Conservation (phyloP, 2,329 filamentous ascomycete genomes). For the Thielaviopsis ethacetica region DNA sequence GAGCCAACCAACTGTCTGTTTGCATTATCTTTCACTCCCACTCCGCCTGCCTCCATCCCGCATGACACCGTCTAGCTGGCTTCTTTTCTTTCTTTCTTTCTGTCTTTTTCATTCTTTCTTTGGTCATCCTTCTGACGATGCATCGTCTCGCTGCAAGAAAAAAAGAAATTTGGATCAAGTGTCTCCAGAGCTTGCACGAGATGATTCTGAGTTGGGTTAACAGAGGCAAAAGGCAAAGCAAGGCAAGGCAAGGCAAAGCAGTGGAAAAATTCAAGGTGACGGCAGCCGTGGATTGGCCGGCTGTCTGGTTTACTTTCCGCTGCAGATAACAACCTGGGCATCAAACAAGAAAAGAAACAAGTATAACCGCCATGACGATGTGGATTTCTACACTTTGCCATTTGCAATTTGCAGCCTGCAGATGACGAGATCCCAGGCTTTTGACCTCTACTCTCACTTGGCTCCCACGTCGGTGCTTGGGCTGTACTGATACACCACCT, state of each 20-base stretch:
- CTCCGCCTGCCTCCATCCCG: too few relatives aligned
- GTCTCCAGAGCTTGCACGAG: too few relatives aligned
- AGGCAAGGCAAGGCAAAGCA: neutral
- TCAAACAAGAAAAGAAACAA: too few relatives aligned
- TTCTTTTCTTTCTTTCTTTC: neutral
- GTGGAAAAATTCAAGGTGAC: neutral
- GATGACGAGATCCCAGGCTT: neutral
- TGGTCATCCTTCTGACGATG: neutral
- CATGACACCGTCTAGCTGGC: neutral
- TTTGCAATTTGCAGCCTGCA: too few relatives aligned
- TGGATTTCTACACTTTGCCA: too few relatives aligned
- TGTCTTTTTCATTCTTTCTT: neutral
- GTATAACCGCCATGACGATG: too few relatives aligned
- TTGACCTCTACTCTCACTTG: neutral
- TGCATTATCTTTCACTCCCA: neutral
- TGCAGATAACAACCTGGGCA: too few relatives aligned
- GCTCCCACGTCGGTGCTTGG: neutral
- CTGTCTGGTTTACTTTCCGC: too few relatives aligned
- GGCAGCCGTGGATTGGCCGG: neutral
- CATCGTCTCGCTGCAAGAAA: neutral
- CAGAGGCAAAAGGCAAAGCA: neutral
- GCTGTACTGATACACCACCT: neutral
- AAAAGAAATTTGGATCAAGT: neutral
- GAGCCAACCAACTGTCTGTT: too few relatives aligned
- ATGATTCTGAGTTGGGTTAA: too few relatives aligned